A percentile compares a stretch with the other conserved stretches of the same genome.
phyloP scores from a whole-genome alignment of 495 filamentous ascomycete genomes.

The Daldinia childiae region DNA sequence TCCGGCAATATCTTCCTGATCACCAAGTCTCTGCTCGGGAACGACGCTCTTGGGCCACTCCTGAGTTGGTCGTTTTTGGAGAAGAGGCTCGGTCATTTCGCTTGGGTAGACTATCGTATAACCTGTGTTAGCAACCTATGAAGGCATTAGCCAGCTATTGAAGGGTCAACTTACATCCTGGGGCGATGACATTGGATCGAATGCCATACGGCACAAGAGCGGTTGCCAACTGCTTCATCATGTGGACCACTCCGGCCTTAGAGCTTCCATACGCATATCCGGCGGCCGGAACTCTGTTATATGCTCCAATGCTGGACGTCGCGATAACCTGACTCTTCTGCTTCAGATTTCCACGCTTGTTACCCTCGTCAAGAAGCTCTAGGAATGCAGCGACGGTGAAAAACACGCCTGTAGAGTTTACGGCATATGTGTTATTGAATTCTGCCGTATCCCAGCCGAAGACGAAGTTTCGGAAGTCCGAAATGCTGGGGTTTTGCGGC shows the following conservation, averaged over 20 bases:
- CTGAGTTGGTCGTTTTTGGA: constrained; percentile 28
- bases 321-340: constrained; percentile 66
- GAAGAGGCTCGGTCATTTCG: constrained; percentile 58
- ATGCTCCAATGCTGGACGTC: constrained; percentile 62
- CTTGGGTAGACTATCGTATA: constrained; percentile 56
- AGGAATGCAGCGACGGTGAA: constrained; percentile 66
- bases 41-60: constrained; percentile 53
- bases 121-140: constrained; percentile 2
- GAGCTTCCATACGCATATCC: constrained; percentile 63
- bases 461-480: constrained; percentile 54
- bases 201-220: constrained; percentile 59
- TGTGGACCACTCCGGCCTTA: constrained; percentile 64
- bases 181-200: constrained; percentile 64
- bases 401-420: constrained; percentile 63
- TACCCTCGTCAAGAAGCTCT: constrained; percentile 64
- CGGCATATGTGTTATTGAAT: constrained; percentile 58
- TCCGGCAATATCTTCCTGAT: constrained; percentile 61
- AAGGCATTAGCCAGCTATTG: background rate
- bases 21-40: constrained; percentile 60
- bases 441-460: constrained; percentile 56
- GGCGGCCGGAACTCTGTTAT: constrained; percentile 53
- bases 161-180: constrained; percentile 57
- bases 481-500: constrained; percentile 51
- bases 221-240: constrained; percentile 66
- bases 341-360: constrained; percentile 56